Percentiles rank a stretch among this genome's conserved stretches.
phyloP scores from a whole-genome alignment of 768 basidiomycete species.

The Polyporus arcularius region DNA sequence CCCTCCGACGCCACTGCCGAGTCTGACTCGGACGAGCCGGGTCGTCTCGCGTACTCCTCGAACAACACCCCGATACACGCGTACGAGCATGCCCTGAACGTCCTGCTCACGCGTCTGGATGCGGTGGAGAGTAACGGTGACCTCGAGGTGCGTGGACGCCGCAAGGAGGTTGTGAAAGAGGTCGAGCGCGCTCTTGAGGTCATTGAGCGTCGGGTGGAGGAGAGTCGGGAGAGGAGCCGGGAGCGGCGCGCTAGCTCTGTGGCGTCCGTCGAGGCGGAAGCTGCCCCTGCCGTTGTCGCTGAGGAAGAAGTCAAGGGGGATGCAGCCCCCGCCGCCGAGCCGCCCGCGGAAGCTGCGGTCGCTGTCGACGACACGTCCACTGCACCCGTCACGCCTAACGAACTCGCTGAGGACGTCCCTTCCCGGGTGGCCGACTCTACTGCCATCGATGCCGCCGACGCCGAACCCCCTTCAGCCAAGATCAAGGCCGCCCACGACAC shows the following conservation, averaged over 20 bases:
- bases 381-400: no score
- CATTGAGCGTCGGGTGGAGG: conserved; percentile 51
- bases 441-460: no score
- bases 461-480: neutral
- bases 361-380: neutral
- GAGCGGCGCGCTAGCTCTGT: conserved; percentile 6
- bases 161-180: conserved; percentile 55
- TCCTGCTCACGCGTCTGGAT: conserved; percentile 59
- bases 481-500: neutral
- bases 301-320: neutral
- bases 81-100: conserved; percentile 61
- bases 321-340: neutral
- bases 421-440: no score
- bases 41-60: conserved; percentile 55
- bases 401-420: no score
- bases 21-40: conserved; percentile 15
- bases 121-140: conserved; percentile 63
- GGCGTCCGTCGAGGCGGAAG: neutral
- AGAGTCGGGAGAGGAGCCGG: conserved; percentile 34
- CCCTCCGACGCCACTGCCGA: neutral
- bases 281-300: neutral
- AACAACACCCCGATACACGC: conserved; percentile 61
- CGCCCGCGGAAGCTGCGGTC: neutral
- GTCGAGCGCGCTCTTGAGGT: conserved; percentile 61
- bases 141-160: conserved; percentile 45